These are phyloP conservation scores for Malassezia obtusa DNA, from an alignment of 1,284 basidiomycete species.

Conservation along the genomic window DNA sequence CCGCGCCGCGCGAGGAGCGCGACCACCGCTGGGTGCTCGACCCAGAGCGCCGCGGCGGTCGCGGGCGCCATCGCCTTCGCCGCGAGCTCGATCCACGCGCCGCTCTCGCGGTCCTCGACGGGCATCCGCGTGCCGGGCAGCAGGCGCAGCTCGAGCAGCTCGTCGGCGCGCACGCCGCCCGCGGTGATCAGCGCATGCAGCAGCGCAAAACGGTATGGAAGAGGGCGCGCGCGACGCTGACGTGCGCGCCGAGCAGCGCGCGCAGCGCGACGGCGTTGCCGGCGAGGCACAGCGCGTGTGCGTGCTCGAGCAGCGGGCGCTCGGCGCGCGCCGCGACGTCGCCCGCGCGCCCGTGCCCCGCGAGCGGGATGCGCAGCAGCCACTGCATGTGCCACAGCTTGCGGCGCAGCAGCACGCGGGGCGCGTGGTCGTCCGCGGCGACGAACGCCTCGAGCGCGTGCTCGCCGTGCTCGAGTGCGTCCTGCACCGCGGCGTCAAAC, in stretches of 20 bases:
- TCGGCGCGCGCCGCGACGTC: slow-evolving; percentile 8
- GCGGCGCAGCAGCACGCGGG: slow-evolving; percentile 10
- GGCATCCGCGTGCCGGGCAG: slow-evolving; percentile 15
- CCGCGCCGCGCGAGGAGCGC: not conserved
- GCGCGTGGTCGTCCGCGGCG: not conserved
- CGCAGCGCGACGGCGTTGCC: slow-evolving; percentile 14
- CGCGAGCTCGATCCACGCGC: slow-evolving; percentile 15
- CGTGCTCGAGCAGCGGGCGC: slow-evolving; percentile 10
- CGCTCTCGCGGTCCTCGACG: slow-evolving; percentile 16
- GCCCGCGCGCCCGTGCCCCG: not conserved
- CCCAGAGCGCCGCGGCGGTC: slow-evolving; percentile 6
- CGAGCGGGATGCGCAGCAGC: slow-evolving; percentile 14
- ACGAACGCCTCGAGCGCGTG: not conserved
- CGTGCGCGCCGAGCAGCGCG: slow-evolving; percentile 13
- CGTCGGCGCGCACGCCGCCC: slow-evolving; percentile 8
- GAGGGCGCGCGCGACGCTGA: slow-evolving; percentile 9
- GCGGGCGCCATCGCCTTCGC: not conserved
- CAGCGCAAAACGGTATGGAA: slow-evolving; percentile 13
- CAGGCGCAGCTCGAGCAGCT: slow-evolving; percentile 8
- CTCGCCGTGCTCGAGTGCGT: not conserved
- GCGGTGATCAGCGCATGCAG: slow-evolving; percentile 11
- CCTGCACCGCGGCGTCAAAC: slow-evolving; percentile 11
- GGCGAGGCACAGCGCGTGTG: slow-evolving; percentile 6
- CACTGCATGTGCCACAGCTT: slow-evolving; percentile 18
- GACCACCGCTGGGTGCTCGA: slow-evolving; percentile 9